phyloP scores from a whole-genome alignment of 2,329 filamentous ascomycete genomes.

The Stagonosporopsis tanaceti region DNA sequence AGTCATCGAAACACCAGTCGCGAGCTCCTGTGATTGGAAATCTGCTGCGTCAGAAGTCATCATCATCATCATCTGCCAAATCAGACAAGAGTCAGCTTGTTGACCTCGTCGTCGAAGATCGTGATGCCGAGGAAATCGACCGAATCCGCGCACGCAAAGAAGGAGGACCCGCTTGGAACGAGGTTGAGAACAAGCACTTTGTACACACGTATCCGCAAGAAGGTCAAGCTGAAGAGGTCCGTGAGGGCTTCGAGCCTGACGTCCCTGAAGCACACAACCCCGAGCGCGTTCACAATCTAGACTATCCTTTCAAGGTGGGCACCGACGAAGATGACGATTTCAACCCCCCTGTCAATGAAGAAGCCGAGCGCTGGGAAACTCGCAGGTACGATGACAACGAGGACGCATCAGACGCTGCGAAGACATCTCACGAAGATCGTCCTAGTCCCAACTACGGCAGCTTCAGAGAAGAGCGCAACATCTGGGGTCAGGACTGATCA shows the following conservation, averaged over 20 bases:
- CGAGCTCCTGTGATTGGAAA: conserved; percentile 46
- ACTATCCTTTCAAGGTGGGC: conserved; percentile 54
- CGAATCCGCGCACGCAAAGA: conserved; percentile 69
- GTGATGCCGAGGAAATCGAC: conserved; percentile 67
- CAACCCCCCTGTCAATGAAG: conserved; percentile 51
- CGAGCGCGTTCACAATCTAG: conserved; percentile 55
- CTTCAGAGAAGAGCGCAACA: conserved; percentile 53
- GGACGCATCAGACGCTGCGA: conserved; percentile 27
- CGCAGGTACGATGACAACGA: conserved; percentile 40
- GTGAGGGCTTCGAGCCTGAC: conserved; percentile 64
- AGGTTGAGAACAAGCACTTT: conserved; percentile 62
- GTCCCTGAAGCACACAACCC: conserved; percentile 52
- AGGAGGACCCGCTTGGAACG: conserved; percentile 68
- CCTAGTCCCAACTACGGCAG: conserved; percentile 52
- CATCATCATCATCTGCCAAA: conserved; percentile 55
- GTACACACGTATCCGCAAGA: conserved; percentile 60
- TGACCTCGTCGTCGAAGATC: conserved; percentile 72
- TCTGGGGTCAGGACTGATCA: conserved; percentile 44
- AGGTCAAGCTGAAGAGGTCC: conserved; percentile 59
- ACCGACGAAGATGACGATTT: conserved; percentile 48
- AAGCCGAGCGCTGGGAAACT: conserved; percentile 55
- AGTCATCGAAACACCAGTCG: conserved; percentile 44
- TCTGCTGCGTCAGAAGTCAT: conserved; percentile 58
- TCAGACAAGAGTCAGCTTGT: conserved; percentile 70
- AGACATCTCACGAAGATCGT: conserved; percentile 17